Conservation (phyloP, 2,329 filamentous ascomycete species). For the Xylariaceae sp. region DNA sequence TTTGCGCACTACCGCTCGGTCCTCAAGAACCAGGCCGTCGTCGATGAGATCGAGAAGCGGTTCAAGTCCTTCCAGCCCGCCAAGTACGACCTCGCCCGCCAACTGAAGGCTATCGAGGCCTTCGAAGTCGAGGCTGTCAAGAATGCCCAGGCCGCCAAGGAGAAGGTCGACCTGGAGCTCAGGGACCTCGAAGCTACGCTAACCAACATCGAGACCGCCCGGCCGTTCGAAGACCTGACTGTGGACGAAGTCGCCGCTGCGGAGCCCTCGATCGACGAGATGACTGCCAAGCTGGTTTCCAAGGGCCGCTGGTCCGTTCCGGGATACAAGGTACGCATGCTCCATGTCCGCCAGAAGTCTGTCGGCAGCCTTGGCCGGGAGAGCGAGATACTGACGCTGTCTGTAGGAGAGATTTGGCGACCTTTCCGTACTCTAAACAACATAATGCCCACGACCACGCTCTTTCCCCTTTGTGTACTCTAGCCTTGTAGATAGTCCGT, state of each 20-base stretch:
- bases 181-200: conserved; percentile 90
- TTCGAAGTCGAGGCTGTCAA: conserved; percentile 96
- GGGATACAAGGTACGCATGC: conserved; percentile 83
- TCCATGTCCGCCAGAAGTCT: no score
- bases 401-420: conserved; percentile 96
- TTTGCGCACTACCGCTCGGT: conserved; percentile 86
- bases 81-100: conserved; percentile 86
- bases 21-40: conserved; percentile 92
- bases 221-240: conserved; percentile 94
- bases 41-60: conserved; percentile 97
- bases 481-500: conserved; percentile 65
- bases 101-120: conserved; percentile 96
- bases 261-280: conserved; percentile 95
- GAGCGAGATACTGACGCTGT: conserved; percentile 33
- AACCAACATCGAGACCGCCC: conserved; percentile 92
- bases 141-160: conserved; percentile 96
- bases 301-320: conserved; percentile 98
- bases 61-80: conserved; percentile 87
- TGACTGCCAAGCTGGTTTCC: conserved; percentile 87
- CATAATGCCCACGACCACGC: conserved; percentile 27
- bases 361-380: neutral
- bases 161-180: conserved; percentile 90
- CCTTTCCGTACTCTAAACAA: conserved; percentile 79
- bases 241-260: conserved; percentile 94
- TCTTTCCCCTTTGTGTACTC: conserved; percentile 56